A percentile compares a stretch with the other conserved stretches of the same genome.
These are phyloP conservation scores for Bipolaris zeicola DNA, from an alignment of 2,329 filamentous ascomycete genomes.

Conservation along the genomic window DNA sequence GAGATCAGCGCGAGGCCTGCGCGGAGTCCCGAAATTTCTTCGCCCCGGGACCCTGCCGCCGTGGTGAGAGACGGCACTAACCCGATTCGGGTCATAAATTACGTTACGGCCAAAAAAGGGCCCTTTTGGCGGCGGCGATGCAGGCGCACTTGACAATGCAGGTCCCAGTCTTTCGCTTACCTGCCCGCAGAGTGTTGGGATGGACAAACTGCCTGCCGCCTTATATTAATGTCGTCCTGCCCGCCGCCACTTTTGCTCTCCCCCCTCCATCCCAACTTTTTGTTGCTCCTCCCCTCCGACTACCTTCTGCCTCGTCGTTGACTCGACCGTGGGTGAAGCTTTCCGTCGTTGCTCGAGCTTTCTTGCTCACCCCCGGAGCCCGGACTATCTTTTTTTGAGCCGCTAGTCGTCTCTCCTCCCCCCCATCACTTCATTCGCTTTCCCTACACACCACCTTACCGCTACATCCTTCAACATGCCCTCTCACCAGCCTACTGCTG, in stretches of 20 bases:
- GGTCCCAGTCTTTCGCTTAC: conserved; percentile 43
- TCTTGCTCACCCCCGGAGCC: conserved; percentile 10
- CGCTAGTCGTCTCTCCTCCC: conserved; percentile 16
- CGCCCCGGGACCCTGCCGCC: conserved; percentile 26
- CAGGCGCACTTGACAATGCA: conserved; percentile 36
- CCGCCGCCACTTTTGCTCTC: conserved; percentile 13
- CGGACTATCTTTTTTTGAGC: conserved; percentile 22
- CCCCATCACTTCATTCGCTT: conserved; percentile 19
- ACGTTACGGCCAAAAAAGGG: conserved; percentile 25
- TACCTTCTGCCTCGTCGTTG: conserved; percentile 28
- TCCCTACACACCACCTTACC: conserved; percentile 10
- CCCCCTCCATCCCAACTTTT: conserved; percentile 15
- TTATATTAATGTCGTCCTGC: conserved; percentile 13
- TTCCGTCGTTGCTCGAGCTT: conserved; percentile 26
- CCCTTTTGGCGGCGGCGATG: conserved; percentile 12
- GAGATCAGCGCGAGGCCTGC: conserved; percentile 28
- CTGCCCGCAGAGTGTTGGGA: conserved; percentile 29
- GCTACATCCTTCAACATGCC: conserved; percentile 50
- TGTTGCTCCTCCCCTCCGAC: conserved; percentile 16
- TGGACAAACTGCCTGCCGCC: conserved; percentile 16
- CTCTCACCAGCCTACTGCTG: conserved; percentile 57
- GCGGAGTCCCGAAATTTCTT: conserved; percentile 37
- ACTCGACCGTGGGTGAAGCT: conserved; percentile 28
- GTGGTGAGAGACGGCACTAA: conserved; percentile 20
- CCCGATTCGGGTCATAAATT: conserved; percentile 28